Evolutionary conservation across 1,284 basidiomycete genomes (phyloP).

Genomic region (Rhodotorula sp.): DNA sequence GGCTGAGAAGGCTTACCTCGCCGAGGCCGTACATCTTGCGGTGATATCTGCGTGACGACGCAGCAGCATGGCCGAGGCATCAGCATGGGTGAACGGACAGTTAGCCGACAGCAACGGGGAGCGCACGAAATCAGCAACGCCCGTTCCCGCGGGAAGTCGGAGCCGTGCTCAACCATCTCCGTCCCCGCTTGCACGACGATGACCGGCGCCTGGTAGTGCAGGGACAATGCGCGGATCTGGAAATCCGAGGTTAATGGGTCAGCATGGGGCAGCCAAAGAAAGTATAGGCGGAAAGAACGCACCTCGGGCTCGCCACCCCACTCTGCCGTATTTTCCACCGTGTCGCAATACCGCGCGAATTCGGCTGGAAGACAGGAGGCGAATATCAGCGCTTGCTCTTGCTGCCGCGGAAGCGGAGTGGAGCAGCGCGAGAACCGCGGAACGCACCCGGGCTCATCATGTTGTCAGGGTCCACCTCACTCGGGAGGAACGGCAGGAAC

Average conservation of each 20-base stretch:
- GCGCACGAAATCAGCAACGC: slow-evolving; percentile 39
- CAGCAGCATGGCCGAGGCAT: no score
- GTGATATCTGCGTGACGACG: slow-evolving; percentile 68
- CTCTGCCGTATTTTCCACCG: slow-evolving; percentile 76
- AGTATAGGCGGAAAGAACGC: no score
- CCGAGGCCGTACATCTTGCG: slow-evolving; percentile 88
- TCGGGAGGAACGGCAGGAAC: slow-evolving; percentile 89
- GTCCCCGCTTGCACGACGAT: slow-evolving; percentile 84
- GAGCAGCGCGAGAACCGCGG: background rate
- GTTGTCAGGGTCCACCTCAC: slow-evolving; percentile 72
- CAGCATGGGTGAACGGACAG: background rate
- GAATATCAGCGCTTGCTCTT: background rate
- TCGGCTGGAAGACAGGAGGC: slow-evolving; percentile 51
- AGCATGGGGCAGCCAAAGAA: background rate
- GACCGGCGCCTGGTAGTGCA: slow-evolving; percentile 82
- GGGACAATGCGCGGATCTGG: slow-evolving; percentile 79
- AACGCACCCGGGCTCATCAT: slow-evolving; percentile 63
- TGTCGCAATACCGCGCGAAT: slow-evolving; percentile 76
- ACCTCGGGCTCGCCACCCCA: slow-evolving; percentile 98
- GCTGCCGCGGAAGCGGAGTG: rapidly evolving
- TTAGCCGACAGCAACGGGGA: no score
- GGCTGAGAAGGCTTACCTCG: slow-evolving; percentile 66
- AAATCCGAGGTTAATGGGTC: no score
- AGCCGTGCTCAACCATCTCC: slow-evolving; percentile 71
- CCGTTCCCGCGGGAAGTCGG: slow-evolving; percentile 60